phyloP scores from a whole-genome alignment of 495 filamentous ascomycete species.

The Annulohypoxylon maeteangense region DNA sequence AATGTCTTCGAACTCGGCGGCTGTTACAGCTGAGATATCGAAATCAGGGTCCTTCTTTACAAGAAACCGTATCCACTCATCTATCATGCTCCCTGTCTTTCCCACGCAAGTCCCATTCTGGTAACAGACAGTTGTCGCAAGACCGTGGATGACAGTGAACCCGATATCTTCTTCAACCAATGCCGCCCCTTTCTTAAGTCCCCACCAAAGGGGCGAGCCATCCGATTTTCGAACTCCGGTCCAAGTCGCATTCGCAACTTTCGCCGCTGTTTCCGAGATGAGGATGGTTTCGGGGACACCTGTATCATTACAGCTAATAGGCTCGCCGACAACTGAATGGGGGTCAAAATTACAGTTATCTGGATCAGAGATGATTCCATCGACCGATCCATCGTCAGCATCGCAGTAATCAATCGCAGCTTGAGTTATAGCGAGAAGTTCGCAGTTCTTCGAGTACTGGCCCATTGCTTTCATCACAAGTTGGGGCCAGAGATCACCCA shows the following conservation, averaged over 20 bases:
- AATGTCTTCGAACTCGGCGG: constrained; percentile 24
- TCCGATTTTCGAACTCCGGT: constrained; percentile 28
- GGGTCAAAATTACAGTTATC: constrained; percentile 53
- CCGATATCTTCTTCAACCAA: neutral
- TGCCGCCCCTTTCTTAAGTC: constrained; percentile 22
- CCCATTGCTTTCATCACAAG: constrained; percentile 45
- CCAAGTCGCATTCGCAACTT: constrained; percentile 41
- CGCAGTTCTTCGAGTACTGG: constrained; percentile 38
- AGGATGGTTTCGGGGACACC: constrained; percentile 10
- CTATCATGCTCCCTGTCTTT: constrained; percentile 3
- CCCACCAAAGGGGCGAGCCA: constrained; percentile 27
- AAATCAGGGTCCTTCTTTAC: constrained; percentile 38
- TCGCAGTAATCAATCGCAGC: constrained; percentile 52
- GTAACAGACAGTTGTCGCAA: constrained; percentile 33
- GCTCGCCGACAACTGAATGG: constrained; percentile 39
- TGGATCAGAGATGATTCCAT: constrained; percentile 52
- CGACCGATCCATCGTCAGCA: constrained; percentile 50
- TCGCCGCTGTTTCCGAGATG: constrained; percentile 25
- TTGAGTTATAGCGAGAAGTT: constrained; percentile 42
- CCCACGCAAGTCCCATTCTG: constrained; percentile 35
- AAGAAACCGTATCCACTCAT: constrained; percentile 36
- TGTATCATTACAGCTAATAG: constrained; percentile 33
- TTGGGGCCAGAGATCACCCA: constrained; percentile 39
- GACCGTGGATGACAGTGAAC: neutral
- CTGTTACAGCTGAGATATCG: constrained; percentile 34